Evolutionary conservation across 1,284 basidiomycete genomes (phyloP).

Genomic region (Tranzscheliella williamsii): DNA sequence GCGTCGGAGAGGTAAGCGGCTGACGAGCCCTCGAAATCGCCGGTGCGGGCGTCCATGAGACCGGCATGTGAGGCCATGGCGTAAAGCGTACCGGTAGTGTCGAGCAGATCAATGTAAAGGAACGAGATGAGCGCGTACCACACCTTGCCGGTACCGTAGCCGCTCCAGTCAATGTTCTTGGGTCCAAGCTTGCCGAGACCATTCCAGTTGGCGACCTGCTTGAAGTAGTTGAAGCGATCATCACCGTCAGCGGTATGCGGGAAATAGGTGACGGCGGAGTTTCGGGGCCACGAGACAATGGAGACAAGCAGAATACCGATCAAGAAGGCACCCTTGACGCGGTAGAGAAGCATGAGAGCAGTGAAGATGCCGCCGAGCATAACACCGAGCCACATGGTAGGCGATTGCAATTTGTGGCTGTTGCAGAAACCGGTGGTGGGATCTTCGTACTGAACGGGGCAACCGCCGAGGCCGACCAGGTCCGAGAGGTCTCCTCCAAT

Average conservation of each 20-base stretch:
- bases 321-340: conserved; percentile 80
- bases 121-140: conserved; percentile 83
- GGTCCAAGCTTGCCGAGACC: conserved; percentile 61
- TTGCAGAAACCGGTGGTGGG: conserved; percentile 67
- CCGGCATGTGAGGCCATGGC: conserved; percentile 92
- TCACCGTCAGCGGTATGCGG: conserved; percentile 74
- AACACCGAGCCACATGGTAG: conserved; percentile 85
- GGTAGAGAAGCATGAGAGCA: conserved; percentile 74
- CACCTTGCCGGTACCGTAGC: conserved; percentile 71
- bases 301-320: conserved; percentile 80
- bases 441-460: conserved; percentile 61
- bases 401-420: conserved; percentile 72
- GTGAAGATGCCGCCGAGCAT: conserved; percentile 76
- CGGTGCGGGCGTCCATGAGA: conserved; percentile 77
- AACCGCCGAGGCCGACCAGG: conserved; percentile 80
- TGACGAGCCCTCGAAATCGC: conserved; percentile 85
- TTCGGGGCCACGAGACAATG: conserved; percentile 83
- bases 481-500: conserved; percentile 76
- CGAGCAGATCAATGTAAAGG: conserved; percentile 75
- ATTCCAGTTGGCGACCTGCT: conserved; percentile 76
- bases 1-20: conserved; percentile 74
- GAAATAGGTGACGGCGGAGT: conserved; percentile 79
- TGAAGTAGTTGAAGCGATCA: conserved; percentile 80
- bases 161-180: conserved; percentile 67
- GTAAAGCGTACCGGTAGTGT: conserved; percentile 74